Percentiles rank a stretch among this genome's conserved stretches.
These are phyloP conservation scores for Metschnikowia chrysomelidarum DNA, from an alignment of 805 yeast genomes.

Conservation along the genomic window DNA sequence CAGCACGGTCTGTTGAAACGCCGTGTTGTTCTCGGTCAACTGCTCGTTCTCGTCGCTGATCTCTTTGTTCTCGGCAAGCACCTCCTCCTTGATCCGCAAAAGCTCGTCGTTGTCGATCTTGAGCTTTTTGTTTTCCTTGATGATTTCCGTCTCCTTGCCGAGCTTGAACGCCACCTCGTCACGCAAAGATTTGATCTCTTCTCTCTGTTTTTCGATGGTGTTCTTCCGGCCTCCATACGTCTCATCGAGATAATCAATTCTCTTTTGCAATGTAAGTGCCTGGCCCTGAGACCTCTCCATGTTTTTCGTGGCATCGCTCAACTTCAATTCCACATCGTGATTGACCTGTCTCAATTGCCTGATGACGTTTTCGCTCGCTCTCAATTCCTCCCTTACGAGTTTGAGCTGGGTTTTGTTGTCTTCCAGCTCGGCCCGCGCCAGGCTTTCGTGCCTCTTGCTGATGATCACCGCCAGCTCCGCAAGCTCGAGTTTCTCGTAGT, in stretches of 20 bases:
- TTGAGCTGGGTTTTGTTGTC: slow-evolving; percentile 57
- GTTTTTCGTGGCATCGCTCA: slow-evolving; percentile 19
- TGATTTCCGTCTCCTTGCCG: slow-evolving; percentile 63
- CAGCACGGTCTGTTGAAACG: slow-evolving; percentile 26
- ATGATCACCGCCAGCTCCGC: slow-evolving; percentile 72
- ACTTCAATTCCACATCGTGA: slow-evolving; percentile 27
- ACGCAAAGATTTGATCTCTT: slow-evolving; percentile 54
- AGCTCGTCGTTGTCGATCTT: slow-evolving; percentile 57
- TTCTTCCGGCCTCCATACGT: slow-evolving; percentile 25
- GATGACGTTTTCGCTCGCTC: slow-evolving; percentile 52
- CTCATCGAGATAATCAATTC: slow-evolving; percentile 23
- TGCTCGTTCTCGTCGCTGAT: slow-evolving; percentile 44
- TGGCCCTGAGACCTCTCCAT: slow-evolving; percentile 12
- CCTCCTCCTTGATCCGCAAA: slow-evolving; percentile 23
- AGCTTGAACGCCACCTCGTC: slow-evolving; percentile 52
- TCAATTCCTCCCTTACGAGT: slow-evolving; percentile 51
- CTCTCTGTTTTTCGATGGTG: slow-evolving; percentile 33
- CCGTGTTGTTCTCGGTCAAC: slow-evolving; percentile 30
- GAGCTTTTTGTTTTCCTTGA: slow-evolving; percentile 60
- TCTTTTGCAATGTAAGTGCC: slow-evolving; percentile 23
- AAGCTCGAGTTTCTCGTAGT: slow-evolving; percentile 66
- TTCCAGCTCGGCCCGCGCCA: slow-evolving; percentile 47
- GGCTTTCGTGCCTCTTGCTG: slow-evolving; percentile 60
- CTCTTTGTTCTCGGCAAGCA: slow-evolving; percentile 32
- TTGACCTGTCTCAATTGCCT: slow-evolving; percentile 37